Evolutionary conservation across 192 early-diverging fungal genomes (phyloP), one percentile per base, ranked within the genome.

Genomic region (Coemansia umbellata): DNA sequence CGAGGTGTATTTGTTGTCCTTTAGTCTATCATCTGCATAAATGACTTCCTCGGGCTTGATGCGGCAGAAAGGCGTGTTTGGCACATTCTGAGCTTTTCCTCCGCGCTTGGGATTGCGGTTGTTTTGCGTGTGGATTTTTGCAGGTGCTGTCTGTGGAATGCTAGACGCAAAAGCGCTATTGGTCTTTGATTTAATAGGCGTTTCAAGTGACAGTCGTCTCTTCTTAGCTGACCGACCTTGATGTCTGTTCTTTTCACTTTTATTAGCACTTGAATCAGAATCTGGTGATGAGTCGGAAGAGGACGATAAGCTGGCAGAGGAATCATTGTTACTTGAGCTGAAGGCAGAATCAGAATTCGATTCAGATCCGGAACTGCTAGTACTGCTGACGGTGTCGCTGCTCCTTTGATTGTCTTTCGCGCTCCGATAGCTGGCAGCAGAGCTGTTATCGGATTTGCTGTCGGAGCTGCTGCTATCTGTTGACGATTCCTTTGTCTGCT

Each of bases 21-120:
- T 90, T 42, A 95, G 73, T 36, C 86, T 68, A 6, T 92, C 86
- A 63, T 91, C 83, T 1, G 78, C 47, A 53, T 93, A 93, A 14
- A 75, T 79, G 1, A 97, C 90, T 53, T 94, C 85, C 49, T 92
- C 87, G 22, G 81, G 80, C 27, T 80, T 79, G 26, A 97, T 82
- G 41, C 94, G 85, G 63, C 88, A 87, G 70, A 97, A 97, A 4
- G 89, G 90, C 27, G 77, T 80, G 43, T 69, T 78, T 33, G 72
- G 70, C 4, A 44, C 53, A n/a, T 63, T 73, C 11, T 19, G 33
- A 0, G 33, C 8, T n/a, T n/a, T n/a, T 41, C 49, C 55, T n/a
- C 60, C 60, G 23, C 55, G 58, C 51, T 48, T 64, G 5, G 42
- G 41, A 37, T 37, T 30, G 21, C 36, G 32, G 42, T 30, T 45